Base-by-base conservation (phyloP, 768 basidiomycete genomes). In the Polyporus arcularius region DNA sequence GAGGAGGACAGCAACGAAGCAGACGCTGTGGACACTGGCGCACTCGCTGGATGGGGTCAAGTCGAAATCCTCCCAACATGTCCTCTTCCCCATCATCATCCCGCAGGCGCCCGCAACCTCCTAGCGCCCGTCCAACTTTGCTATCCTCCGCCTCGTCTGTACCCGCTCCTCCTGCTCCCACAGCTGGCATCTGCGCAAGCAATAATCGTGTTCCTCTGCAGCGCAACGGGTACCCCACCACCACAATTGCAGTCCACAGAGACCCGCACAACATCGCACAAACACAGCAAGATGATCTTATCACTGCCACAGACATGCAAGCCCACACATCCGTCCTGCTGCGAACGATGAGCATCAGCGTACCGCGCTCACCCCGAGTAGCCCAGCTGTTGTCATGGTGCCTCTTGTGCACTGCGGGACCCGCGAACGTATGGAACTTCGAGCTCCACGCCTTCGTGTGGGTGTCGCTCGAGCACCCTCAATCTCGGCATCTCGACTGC, bases 331-430 rank as follows among this genome's bases (percentile, higher is more conserved):
- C 45, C 31, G 46, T 18, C n/a, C 54, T 46, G 54, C 47, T 32
- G 43, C 7, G 43, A 38, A 18, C 54, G 35, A 35, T 35, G 35
- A 49, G 38, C 57, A 58, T 53, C 57, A 18, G 41, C 49, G 43
- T 43, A 53, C n/a, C 47, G 26, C 35, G 38, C 54, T 28, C 49
- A 51, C 10, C 15, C 49, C 39, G 16, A 4, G 2, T 18, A 7
- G 6, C 32, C 31, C 60, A 56, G 39, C 60, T 46, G 60, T 61
- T 45, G 60, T 56, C 55, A 61, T 61, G 60, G 55, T 40, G 43
- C 16, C 9, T 38, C 41, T 31, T 35, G 35, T 11, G 35, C 35
- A 11, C 35, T 35, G 35, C 7, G 35, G 35, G 11, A 6, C 35
- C 35, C 35, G 35, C 7, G 35, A 11, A 35, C 6, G 3, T 11